A percentile compares a stretch with the other conserved stretches of the same genome.
Conservation (phyloP, 176 grass and related monocot species). For the Rhipidocladum racemiflorum region DNA sequence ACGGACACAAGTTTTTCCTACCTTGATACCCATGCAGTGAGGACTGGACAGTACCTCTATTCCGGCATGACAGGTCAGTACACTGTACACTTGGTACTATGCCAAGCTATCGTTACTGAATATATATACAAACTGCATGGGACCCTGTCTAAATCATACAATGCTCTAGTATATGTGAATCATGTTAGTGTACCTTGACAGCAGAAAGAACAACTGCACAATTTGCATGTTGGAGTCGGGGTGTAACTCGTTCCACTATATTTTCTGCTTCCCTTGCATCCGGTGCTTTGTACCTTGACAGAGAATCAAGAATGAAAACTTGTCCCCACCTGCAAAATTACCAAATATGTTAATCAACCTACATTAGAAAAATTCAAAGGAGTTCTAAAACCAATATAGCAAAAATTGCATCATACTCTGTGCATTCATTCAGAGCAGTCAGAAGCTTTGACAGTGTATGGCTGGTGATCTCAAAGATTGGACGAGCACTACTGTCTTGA, state of each 20-base stretch:
- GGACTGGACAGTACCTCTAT: background rate
- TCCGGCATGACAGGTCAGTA: background rate
- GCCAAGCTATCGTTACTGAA: conserved; percentile 16
- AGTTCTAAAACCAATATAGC: conserved; percentile 18
- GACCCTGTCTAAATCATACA: background rate
- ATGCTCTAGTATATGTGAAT: conserved; percentile 12
- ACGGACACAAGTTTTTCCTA: background rate
- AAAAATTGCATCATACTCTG: conserved; percentile 64
- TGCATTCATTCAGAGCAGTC: conserved; percentile 98
- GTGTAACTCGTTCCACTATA: conserved; percentile 88
- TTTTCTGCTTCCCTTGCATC: conserved; percentile 94
- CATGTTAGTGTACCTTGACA: conserved; percentile 67
- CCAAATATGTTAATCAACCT: conserved; percentile 11
- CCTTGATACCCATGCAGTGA: conserved; percentile 10
- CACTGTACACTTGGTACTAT: background rate
- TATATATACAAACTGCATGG: conserved; percentile 13
- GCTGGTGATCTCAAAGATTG: conserved; percentile 95
- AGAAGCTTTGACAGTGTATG: conserved; percentile 95
- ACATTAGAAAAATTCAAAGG: background rate
- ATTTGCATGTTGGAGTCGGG: conserved; percentile 98
- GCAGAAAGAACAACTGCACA: conserved; percentile 99
- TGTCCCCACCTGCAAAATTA: conserved; percentile 79
- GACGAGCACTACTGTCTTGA: conserved; percentile 71
- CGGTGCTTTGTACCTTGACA: conserved; percentile 78
- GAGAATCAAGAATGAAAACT: conserved; percentile 97